phyloP scores from a whole-genome alignment of 169 alveolate species.

The Babesia sp. region DNA sequence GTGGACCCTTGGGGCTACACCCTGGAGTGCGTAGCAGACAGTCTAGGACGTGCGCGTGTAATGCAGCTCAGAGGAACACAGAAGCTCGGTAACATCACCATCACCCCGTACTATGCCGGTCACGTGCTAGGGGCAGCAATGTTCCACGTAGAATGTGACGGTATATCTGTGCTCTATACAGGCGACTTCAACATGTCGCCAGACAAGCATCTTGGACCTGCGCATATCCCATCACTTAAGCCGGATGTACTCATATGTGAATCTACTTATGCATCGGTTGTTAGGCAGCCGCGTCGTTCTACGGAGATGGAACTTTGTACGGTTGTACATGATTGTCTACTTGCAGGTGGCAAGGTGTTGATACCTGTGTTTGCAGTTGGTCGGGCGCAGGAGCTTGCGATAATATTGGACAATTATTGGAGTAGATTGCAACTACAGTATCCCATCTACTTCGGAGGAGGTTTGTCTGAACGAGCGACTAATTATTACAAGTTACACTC shows the following conservation, averaged over 20 bases:
- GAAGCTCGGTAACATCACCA: conserved; percentile 82
- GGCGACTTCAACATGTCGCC: conserved; percentile 95
- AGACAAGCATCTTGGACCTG: conserved; percentile 96
- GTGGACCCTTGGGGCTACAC: conserved; percentile 82
- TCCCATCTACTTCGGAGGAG: conserved; percentile 97
- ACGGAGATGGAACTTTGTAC: conserved; percentile 95
- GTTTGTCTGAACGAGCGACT: conserved; percentile 96
- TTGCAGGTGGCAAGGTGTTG: conserved; percentile 91
- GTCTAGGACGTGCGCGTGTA: conserved; percentile 83
- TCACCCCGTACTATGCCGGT: conserved; percentile 97
- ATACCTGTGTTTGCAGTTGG: conserved; percentile 99
- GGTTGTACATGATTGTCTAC: conserved; percentile 83
- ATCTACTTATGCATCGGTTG: conserved; percentile 94
- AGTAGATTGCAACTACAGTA: conserved; percentile 86
- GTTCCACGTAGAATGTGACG: conserved; percentile 91
- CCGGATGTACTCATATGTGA: conserved; percentile 95
- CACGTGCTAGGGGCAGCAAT: conserved; percentile 98
- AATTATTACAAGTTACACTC: conserved; percentile 91
- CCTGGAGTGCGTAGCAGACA: conserved; percentile 83
- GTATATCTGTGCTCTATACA: conserved; percentile 91
- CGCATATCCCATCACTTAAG: conserved; percentile 88
- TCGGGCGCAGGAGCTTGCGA: conserved; percentile 97
- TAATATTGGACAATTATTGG: conserved; percentile 96
- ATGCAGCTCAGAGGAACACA: conserved; percentile 90
- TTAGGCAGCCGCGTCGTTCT: conserved; percentile 92